phyloP scores from a whole-genome alignment of 2,329 filamentous ascomycete species.

The Neonectria ditissima region DNA sequence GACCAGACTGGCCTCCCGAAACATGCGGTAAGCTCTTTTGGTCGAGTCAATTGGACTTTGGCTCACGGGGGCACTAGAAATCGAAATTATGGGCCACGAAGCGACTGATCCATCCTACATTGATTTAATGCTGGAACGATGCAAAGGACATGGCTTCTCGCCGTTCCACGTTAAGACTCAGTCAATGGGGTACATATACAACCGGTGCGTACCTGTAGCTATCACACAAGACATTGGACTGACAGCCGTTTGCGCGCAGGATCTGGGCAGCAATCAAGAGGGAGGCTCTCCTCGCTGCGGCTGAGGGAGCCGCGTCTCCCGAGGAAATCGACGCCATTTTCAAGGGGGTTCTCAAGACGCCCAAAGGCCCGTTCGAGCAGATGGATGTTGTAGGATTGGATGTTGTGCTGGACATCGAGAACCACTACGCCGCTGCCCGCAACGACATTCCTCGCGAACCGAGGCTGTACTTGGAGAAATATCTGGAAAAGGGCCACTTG shows the following conservation, averaged over 20 bases:
- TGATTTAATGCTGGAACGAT: slow-evolving; percentile 40
- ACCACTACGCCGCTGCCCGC: slow-evolving; percentile 46
- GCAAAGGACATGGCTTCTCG: slow-evolving; percentile 45
- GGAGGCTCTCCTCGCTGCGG: slow-evolving; percentile 47
- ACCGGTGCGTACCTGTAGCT: slow-evolving; percentile 33
- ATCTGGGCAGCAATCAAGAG: slow-evolving; percentile 51
- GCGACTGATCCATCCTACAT: slow-evolving; percentile 39
- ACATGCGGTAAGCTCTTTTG: slow-evolving; percentile 38
- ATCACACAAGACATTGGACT: background rate
- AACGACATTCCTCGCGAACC: slow-evolving; percentile 40
- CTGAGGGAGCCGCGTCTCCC: slow-evolving; percentile 47
- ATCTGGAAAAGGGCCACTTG: slow-evolving; percentile 40
- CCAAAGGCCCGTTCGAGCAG: slow-evolving; percentile 47
- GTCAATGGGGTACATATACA: slow-evolving; percentile 51
- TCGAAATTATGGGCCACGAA: slow-evolving; percentile 50
- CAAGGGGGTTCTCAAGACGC: slow-evolving; percentile 46
- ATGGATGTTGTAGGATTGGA: slow-evolving; percentile 50
- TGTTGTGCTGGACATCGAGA: slow-evolving; percentile 48
- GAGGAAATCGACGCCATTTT: slow-evolving; percentile 49
- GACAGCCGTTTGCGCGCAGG: slow-evolving; percentile 19
- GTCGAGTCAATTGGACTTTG: background rate
- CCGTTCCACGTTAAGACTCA: slow-evolving; percentile 46
- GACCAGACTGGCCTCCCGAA: slow-evolving; percentile 49
- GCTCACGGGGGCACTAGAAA: slow-evolving; percentile 23
- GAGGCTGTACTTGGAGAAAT: slow-evolving; percentile 41